A percentile compares a stretch with the other conserved stretches of the same genome.
Evolutionary conservation across 1,284 basidiomycete species (phyloP).

Genomic region (Ceratobasidium sp.): DNA sequence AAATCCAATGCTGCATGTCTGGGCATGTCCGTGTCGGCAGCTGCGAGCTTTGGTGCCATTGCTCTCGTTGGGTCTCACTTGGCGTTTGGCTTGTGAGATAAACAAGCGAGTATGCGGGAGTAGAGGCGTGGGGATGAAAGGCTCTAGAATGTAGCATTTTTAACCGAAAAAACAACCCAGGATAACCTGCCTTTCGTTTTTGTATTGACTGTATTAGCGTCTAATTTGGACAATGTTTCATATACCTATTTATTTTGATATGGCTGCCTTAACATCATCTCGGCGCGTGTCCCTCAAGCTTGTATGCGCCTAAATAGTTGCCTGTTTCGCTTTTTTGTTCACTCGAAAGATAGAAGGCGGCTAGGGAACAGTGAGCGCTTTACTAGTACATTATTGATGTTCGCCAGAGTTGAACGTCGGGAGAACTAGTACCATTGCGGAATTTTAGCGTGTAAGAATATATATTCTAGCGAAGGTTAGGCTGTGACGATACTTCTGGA

Average conservation of each 20-base stretch:
- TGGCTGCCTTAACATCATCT: not conserved
- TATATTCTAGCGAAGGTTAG: too few relatives aligned
- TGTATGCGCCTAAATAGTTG: too few relatives aligned
- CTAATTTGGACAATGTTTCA: not conserved
- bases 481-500: too few relatives aligned
- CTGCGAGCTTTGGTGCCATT: not conserved
- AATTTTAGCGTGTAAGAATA: too few relatives aligned
- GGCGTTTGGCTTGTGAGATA: not conserved
- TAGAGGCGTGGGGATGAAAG: not conserved
- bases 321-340: too few relatives aligned
- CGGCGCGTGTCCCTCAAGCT: too few relatives aligned
- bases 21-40: not conserved
- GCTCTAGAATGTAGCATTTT: conserved; percentile 6
- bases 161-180: conserved; percentile 2
- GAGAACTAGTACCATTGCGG: too few relatives aligned
- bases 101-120: not conserved
- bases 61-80: conserved; percentile 18
- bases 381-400: too few relatives aligned
- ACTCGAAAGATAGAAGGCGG: too few relatives aligned
- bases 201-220: not conserved
- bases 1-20: not conserved
- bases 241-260: not conserved
- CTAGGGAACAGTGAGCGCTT: too few relatives aligned
- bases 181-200: conserved; percentile 2
- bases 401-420: too few relatives aligned